Percentiles rank a stretch among this genome's conserved stretches.
Conservation (phyloP, 768 basidiomycete genomes). For the Lentinula raphanica region DNA sequence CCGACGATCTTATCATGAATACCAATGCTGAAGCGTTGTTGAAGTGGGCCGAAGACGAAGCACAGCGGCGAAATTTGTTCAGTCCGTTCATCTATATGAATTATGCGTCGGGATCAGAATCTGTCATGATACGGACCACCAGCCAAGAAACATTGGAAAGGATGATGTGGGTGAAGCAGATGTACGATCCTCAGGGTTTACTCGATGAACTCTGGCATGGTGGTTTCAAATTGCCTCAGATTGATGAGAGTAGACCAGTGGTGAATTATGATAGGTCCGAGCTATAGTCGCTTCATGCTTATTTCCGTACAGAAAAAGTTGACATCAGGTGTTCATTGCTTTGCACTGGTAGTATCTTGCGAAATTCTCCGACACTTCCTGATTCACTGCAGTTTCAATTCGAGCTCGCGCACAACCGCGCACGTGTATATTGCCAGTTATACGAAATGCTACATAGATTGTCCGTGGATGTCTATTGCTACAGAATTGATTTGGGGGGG, state of each 20-base stretch:
- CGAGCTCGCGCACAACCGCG: conserved; percentile 17
- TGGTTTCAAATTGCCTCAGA: conserved; percentile 4
- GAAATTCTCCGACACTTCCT: too few species aligned
- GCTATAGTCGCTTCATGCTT: too few species aligned
- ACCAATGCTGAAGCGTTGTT: conserved; percentile 5
- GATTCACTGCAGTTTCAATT: too few species aligned
- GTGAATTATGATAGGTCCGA: not conserved
- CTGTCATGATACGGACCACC: not conserved
- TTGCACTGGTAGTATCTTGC: too few species aligned
- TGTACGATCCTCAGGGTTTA: conserved; percentile 4
- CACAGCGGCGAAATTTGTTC: conserved; percentile 6
- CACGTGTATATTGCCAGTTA: conserved; percentile 34
- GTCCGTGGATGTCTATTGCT: conserved; percentile 30
- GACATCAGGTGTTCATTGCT: too few species aligned
- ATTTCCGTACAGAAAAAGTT: too few species aligned
- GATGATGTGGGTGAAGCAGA: not conserved
- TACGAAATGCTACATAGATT: conserved; percentile 23
- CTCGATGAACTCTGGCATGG: conserved; percentile 6
- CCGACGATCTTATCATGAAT: conserved; percentile 13
- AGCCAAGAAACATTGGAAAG: not conserved
- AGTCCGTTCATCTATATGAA: conserved; percentile 9
- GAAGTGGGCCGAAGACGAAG: conserved; percentile 10
- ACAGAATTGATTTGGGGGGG: conserved; percentile 17
- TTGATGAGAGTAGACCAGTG: not conserved
- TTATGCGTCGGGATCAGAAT: conserved; percentile 6